Base-by-base conservation (phyloP, 2,329 filamentous ascomycete species). In the Colletotrichum tanaceti region DNA sequence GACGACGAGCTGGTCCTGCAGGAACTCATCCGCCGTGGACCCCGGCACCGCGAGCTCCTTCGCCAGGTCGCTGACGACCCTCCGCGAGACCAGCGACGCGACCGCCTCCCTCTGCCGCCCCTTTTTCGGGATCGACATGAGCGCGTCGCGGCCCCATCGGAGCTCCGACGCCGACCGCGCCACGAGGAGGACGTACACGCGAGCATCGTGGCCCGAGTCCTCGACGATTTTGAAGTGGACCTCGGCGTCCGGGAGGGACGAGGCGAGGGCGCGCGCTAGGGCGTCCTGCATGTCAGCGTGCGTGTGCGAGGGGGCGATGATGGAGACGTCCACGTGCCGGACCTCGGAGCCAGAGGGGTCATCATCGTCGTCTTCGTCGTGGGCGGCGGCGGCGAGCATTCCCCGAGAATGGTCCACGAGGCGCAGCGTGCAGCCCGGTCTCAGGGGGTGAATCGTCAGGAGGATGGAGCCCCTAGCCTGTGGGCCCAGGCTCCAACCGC, bases 1-100 rank as follows among this genome's bases (percentile, higher is more conserved):
- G 20, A 87, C 79, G 3, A 90, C 78, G 28, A 90, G 73, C 75
- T 90, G 88, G 75, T 90, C 89, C 76, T 90, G 87, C 16, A 90
- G 79, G 73, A 85, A 82, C 71, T 85, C 80, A 70, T 90, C 88
- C 7, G 87, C 84, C 10, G 63, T 60, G 7, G 66, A 68, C 7
- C 16, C 41, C 4, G 16, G 14, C 2, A 83, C 79, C 0, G 86
- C 83, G 2, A 81, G 78, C 1, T 78, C 72, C 9, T 74, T 73
- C 0, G 86, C 76, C 22, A 89, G 77, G 3, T 81, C 79, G 54
- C 75, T 77, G 49, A 83, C 82, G 4, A 89, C 75, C n/a, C 78
- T 79, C 32, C 77, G 74, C 6, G 85, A 81, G 10, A 87, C 77
- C 54, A 82, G 78, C 39, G 75, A 74, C 22, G 75, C 75, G n/a